phyloP scores from a whole-genome alignment of 1,284 basidiomycete genomes.

The Cryptococcus sp. region DNA sequence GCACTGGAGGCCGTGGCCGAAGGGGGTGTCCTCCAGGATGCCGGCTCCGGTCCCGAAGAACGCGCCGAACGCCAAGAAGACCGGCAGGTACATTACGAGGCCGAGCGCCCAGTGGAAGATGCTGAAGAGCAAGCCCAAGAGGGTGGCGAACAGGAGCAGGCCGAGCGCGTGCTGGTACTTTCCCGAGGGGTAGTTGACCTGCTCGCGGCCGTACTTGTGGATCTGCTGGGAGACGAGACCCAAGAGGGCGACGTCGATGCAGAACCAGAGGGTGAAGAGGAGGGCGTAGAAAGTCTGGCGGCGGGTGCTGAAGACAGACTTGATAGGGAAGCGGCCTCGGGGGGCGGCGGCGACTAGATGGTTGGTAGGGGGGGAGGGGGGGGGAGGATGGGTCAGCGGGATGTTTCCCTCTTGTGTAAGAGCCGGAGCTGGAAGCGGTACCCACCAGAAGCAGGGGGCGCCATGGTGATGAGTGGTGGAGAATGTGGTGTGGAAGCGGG shows the following conservation, averaged over 20 bases:
- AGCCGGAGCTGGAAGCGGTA: too few relatives aligned
- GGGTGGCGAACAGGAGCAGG: conserved; percentile 34
- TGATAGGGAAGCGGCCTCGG: background rate
- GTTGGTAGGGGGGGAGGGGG: too few relatives aligned
- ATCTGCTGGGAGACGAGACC: conserved; percentile 43
- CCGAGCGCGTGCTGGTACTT: conserved; percentile 35
- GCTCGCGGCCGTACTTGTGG: conserved; percentile 30
- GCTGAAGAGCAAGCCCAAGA: conserved; percentile 33
- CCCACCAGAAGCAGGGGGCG: too few relatives aligned
- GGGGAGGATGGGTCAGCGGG: too few relatives aligned
- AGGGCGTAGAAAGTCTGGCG: conserved; percentile 47
- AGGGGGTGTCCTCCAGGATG: conserved; percentile 38
- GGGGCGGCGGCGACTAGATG: conserved; percentile 1
- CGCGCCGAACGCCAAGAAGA: conserved; percentile 33
- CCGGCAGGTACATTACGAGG: conserved; percentile 25
- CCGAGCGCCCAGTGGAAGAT: conserved; percentile 36
- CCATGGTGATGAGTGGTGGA: too few relatives aligned
- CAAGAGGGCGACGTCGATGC: conserved; percentile 52
- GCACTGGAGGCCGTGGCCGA: conserved; percentile 44
- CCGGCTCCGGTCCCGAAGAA: conserved; percentile 35
- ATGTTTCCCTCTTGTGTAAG: too few relatives aligned
- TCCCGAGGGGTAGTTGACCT: conserved; percentile 24
- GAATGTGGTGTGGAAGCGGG: too few relatives aligned
- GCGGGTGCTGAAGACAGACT: conserved; percentile 7
- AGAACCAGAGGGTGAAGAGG: conserved; percentile 58